These are phyloP conservation scores for Lichtheimia hyalospora DNA, from an alignment of 371 early-diverging fungal species.

Conservation along the genomic window DNA sequence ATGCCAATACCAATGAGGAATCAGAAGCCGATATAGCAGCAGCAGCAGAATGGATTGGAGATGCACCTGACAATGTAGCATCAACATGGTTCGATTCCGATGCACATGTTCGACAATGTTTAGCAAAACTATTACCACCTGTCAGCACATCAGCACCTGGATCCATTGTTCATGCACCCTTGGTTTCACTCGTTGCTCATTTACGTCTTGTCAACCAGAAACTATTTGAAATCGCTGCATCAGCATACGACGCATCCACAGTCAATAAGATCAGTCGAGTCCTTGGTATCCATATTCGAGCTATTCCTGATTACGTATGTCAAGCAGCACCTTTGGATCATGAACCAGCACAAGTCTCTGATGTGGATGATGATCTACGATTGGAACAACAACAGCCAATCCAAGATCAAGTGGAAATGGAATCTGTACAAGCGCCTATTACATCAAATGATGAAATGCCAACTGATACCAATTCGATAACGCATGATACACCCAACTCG, in stretches of 20 bases:
- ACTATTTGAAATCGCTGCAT: constrained; percentile 35
- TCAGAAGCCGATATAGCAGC: background rate
- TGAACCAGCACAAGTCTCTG: background rate
- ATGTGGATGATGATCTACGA: too few relatives aligned
- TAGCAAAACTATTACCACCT: constrained; percentile 35
- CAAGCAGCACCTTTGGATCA: constrained; percentile 11
- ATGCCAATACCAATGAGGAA: constrained; percentile 11
- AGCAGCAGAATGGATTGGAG: constrained; percentile 19
- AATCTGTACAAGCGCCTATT: too few relatives aligned
- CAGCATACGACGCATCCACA: constrained; percentile 28
- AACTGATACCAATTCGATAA: too few relatives aligned
- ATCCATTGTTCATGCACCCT: constrained; percentile 33
- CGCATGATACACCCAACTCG: too few relatives aligned
- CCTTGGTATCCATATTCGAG: constrained; percentile 39
- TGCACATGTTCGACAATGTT: constrained; percentile 31
- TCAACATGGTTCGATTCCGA: constrained; percentile 48
- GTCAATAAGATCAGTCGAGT: constrained; percentile 33
- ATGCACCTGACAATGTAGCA: constrained; percentile 9
- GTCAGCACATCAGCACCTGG: constrained; percentile 34
- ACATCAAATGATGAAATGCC: too few relatives aligned
- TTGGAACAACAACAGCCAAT: background rate
- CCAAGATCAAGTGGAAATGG: constrained; percentile 2
- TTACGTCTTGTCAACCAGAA: constrained; percentile 37
- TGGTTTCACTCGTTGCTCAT: constrained; percentile 40
- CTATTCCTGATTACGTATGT: constrained; percentile 24